Percentiles rank a stretch among this genome's conserved stretches.
Conservation (phyloP, 495 filamentous ascomycete genomes). For the Penicillium subrubescens region DNA sequence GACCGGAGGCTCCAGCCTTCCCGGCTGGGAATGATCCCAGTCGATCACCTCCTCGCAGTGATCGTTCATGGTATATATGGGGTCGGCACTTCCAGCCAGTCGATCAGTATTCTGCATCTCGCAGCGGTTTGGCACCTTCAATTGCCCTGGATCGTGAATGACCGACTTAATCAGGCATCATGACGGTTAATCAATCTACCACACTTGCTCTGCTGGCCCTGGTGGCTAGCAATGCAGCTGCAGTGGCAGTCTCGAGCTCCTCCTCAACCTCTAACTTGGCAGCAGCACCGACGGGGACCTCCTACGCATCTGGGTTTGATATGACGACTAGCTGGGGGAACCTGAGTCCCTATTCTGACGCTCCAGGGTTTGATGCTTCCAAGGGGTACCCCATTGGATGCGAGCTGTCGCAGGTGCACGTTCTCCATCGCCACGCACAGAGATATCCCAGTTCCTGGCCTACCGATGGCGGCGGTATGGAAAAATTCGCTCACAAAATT, state of each 20-base stretch:
- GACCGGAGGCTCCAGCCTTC: background rate
- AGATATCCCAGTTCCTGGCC: slow-evolving; percentile 45
- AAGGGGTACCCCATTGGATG: slow-evolving; percentile 54
- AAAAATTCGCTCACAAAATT: slow-evolving; percentile 48
- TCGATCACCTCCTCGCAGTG: background rate
- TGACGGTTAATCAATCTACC: background rate
- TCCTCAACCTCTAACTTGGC: background rate
- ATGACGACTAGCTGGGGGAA: slow-evolving; percentile 47
- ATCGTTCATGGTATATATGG: background rate
- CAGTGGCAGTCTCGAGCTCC: background rate
- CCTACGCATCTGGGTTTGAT: slow-evolving; percentile 38
- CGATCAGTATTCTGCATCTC: background rate
- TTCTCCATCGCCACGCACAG: slow-evolving; percentile 56
- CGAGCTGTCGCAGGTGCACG: slow-evolving; percentile 54
- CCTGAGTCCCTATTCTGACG: slow-evolving; percentile 49
- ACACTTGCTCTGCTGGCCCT: background rate
- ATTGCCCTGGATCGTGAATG: background rate
- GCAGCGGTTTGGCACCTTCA: background rate
- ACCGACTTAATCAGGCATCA: background rate
- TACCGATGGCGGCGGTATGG: slow-evolving; percentile 49
- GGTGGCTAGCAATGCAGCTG: background rate
- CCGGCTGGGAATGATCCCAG: background rate
- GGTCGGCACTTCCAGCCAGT: background rate
- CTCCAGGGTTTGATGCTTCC: slow-evolving; percentile 40
- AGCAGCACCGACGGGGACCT: slow-evolving; percentile 13